Base-by-base conservation (phyloP, 192 early-diverging fungal genomes). In the Linnemannia hyalina region DNA sequence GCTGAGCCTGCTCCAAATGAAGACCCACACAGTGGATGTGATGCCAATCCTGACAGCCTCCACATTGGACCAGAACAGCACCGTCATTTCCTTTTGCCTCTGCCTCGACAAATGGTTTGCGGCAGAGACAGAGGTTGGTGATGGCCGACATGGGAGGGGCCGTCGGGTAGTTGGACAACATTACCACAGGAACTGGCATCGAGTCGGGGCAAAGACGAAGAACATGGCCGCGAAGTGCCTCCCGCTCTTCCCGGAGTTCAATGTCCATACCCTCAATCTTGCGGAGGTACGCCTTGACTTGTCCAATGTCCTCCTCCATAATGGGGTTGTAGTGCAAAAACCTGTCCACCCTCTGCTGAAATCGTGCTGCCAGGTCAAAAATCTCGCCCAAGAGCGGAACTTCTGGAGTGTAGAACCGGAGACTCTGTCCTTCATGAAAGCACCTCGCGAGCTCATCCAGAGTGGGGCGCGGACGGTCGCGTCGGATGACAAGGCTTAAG, bases 11-110 rank as follows among this genome's bases (percentile, higher is more conserved):
- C 15, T 76, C 82, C 18, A 85, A 76, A 26, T 83, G 74, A 40
- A 94, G 73, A 18, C 89, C 87, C n/a, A 95, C 81, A 75, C 95
- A 95, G 11, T 75, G 68, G 20, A 84, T 80, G 70, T 95, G 95
- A 79, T 93, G 92, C 95, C 93, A 93, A 55, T 94, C 95, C 13
- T 89, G 83, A 75, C 95, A 95, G 11, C 82, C 42, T 68, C 92
- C 93, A 71, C 95, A 95, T 74, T 95, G 90, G 7, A 93, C 83
- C 91, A 93, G 92, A 73, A 89, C 71, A 16, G 83, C 91, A 22
- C 75, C 70, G n/a, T 89, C 89, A 8, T 32, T 29, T 15, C 8
- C 22, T 20, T 23, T 68, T 55, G 40, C 35, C 26, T 81, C 57
- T 36, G 29, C 26, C 35, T 23, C 55, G 1, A 36, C 49, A 18